phyloP scores from a whole-genome alignment of 345 rosid species.

The Eucalyptus marginata region DNA sequence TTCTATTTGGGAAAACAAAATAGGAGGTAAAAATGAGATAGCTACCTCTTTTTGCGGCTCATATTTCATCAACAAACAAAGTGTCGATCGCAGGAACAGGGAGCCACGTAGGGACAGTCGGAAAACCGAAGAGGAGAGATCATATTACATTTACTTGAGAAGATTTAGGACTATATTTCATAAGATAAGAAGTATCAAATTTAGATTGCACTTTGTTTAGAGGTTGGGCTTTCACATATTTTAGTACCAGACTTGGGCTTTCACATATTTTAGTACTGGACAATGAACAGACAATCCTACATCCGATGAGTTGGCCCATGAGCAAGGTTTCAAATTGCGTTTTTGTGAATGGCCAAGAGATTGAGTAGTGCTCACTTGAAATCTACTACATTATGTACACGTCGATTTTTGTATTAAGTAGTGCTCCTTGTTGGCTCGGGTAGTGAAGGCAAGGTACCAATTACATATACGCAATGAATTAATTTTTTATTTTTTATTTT shows the following conservation, averaged over 20 bases:
- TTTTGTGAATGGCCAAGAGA: too few relatives aligned
- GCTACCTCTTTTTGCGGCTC: not conserved
- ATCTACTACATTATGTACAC: too few relatives aligned
- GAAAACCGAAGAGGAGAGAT: not conserved
- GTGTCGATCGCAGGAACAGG: not conserved
- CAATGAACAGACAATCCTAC: not conserved
- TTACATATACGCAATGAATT: too few relatives aligned
- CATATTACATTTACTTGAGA: not conserved
- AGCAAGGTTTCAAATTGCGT: not conserved
- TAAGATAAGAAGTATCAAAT: not conserved
- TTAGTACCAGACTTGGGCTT: too few relatives aligned
- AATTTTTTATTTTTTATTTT: too few relatives aligned
- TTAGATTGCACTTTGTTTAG: not conserved
- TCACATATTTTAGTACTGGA: too few relatives aligned
- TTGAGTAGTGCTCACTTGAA: too few relatives aligned
- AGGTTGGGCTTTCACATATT: not conserved
- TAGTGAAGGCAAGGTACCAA: too few relatives aligned
- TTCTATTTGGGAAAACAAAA: not conserved
- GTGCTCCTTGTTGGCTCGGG: too few relatives aligned
- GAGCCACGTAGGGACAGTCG: rapidly evolving
- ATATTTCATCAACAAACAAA: not conserved
- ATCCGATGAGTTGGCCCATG: not conserved
- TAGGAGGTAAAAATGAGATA: not conserved
- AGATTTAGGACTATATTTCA: not conserved
- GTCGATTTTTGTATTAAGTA: too few relatives aligned